phyloP scores from a whole-genome alignment of 2,329 filamentous ascomycete genomes.

The Beauveria pseudobassiana region DNA sequence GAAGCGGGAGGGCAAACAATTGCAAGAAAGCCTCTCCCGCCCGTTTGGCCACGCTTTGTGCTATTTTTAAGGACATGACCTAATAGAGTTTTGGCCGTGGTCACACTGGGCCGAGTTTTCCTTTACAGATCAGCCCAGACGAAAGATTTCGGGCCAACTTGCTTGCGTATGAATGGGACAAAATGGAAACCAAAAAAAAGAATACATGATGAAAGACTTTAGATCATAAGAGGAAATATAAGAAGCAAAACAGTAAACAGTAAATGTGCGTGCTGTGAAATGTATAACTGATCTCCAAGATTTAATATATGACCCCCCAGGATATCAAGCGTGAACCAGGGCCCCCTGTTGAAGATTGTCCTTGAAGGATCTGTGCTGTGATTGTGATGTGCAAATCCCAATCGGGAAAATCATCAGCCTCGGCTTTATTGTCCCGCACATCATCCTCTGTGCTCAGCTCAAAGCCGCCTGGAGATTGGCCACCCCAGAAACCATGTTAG shows the following conservation, averaged over 20 bases:
- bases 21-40: too few species aligned
- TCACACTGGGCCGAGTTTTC: neutral
- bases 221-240: too few species aligned
- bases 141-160: neutral
- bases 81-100: neutral
- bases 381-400: neutral
- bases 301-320: too few species aligned
- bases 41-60: too few species aligned
- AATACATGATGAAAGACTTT: neutral
- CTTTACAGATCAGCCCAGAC: neutral
- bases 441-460: neutral
- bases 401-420: neutral
- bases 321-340: neutral
- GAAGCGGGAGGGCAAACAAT: too few species aligned
- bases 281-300: too few species aligned
- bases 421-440: neutral
- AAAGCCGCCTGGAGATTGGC: neutral
- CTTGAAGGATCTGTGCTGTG: neutral
- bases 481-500: neutral
- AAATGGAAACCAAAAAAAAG: neutral
- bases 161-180: neutral
- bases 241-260: too few species aligned
- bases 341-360: neutral
- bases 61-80: too few species aligned
- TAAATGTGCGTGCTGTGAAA: too few species aligned